Conservation (phyloP, 192 early-diverging fungal species). For the Entomortierella chlamydospora region DNA sequence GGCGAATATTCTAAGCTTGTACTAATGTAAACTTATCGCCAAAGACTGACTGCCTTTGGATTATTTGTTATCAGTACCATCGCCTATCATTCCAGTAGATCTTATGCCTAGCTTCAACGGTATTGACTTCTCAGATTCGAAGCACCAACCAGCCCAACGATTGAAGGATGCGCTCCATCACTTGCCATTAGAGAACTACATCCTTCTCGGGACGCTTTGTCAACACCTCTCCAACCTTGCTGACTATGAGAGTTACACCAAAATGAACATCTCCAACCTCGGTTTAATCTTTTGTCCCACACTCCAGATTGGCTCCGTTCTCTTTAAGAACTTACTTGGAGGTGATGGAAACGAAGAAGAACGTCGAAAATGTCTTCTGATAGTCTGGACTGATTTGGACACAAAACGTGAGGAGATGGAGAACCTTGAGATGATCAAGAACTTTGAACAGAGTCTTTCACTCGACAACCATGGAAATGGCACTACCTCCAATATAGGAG, state of each 20-base stretch:
- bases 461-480: slow-evolving; percentile 16
- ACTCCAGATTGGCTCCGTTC: slow-evolving; percentile 58
- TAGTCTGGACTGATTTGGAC: slow-evolving; percentile 31
- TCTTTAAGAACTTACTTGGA: slow-evolving; percentile 65
- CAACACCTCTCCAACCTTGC: slow-evolving; percentile 63
- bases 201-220: slow-evolving; percentile 59
- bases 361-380: slow-evolving; percentile 20
- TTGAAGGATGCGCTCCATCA: slow-evolving; percentile 33
- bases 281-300: slow-evolving; percentile 71
- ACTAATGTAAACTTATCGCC: not conserved
- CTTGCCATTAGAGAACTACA: slow-evolving; percentile 60
- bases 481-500: not conserved
- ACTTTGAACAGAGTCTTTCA: slow-evolving; percentile 34
- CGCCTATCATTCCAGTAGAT: slow-evolving; percentile 56
- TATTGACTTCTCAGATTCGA: slow-evolving; percentile 41
- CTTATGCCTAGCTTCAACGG: slow-evolving; percentile 46
- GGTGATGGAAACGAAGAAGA: slow-evolving; percentile 36
- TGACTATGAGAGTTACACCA: slow-evolving; percentile 55
- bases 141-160: slow-evolving; percentile 1
- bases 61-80: slow-evolving; percentile 45
- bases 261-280: slow-evolving; percentile 68
- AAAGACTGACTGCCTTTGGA: not conserved
- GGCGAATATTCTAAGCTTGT: not conserved
- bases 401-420: slow-evolving; percentile 43
- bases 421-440: slow-evolving; percentile 50